Evolutionary conservation across 306 rosid species (phyloP).

Genomic region (Vigna unguiculata): DNA sequence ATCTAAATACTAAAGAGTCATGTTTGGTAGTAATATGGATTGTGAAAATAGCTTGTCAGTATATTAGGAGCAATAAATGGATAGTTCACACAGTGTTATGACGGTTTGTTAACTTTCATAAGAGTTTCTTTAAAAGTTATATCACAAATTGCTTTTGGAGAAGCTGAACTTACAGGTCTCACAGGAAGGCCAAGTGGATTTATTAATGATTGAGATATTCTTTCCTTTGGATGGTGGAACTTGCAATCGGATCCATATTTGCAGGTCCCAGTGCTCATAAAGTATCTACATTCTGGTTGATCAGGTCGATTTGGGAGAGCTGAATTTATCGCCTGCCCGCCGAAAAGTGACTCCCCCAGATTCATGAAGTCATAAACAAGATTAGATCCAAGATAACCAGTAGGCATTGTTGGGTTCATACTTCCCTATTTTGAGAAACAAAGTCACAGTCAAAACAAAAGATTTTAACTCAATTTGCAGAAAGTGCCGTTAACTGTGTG

Average conservation of each 20-base stretch:
- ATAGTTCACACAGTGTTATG: background rate
- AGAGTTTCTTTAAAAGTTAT: background rate
- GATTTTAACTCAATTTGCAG: conserved; percentile 6
- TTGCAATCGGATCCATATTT: conserved; percentile 91
- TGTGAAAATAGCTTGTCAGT: background rate
- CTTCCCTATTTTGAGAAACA: conserved; percentile 64
- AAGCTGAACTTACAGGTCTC: conserved; percentile 78
- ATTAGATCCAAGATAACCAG: conserved; percentile 66
- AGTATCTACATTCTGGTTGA: conserved; percentile 89
- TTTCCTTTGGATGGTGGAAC: conserved; percentile 87
- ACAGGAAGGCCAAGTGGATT: conserved; percentile 80
- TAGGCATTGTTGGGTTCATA: conserved; percentile 61
- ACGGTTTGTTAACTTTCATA: background rate
- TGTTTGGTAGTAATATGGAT: background rate
- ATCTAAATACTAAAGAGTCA: background rate
- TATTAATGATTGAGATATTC: conserved; percentile 60
- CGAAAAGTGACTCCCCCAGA: conserved; percentile 61
- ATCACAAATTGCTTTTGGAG: background rate
- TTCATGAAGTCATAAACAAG: conserved; percentile 58
- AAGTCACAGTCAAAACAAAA: conserved; percentile 31
- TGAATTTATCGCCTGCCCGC: conserved; percentile 60
- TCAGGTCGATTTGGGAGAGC: conserved; percentile 83
- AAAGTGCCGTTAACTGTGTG: conserved; percentile 1
- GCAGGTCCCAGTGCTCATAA: conserved; percentile 87
- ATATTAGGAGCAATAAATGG: background rate